Conservation (phyloP, 805 yeast genomes). For the Candida wancherniae region DNA sequence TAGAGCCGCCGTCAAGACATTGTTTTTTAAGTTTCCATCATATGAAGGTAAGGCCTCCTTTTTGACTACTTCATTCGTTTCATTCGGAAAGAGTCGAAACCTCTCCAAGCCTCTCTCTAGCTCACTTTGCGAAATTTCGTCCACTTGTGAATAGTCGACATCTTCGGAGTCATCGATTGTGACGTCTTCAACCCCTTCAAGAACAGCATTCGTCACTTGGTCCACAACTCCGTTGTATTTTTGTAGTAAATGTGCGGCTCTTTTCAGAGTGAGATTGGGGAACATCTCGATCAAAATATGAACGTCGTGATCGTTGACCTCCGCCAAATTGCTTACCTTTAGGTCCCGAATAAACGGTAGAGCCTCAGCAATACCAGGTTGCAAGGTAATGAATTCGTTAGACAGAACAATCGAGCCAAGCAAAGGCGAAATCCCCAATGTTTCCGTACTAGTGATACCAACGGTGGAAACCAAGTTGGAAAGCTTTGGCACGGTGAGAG, state of each 20-base stretch:
- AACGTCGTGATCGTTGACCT: conserved; percentile 32
- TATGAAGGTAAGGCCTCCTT: conserved; percentile 6
- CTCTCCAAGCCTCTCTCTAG: conserved; percentile 12
- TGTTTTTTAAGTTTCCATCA: conserved; percentile 44
- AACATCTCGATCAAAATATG: conserved; percentile 51
- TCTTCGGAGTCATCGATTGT: conserved; percentile 8
- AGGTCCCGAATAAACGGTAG: conserved; percentile 41
- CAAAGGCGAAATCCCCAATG: conserved; percentile 49
- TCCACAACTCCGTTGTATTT: conserved; percentile 52
- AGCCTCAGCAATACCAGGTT: conserved; percentile 50
- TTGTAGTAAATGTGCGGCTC: conserved; percentile 46
- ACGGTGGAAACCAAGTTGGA: conserved; percentile 38
- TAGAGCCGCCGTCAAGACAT: conserved; percentile 56
- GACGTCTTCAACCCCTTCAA: conserved; percentile 48
- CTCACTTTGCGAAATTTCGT: conserved; percentile 6
- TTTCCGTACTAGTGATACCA: conserved; percentile 37
- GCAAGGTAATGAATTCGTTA: conserved; percentile 38
- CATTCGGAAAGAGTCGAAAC: conserved; percentile 21
- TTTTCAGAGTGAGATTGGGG: conserved; percentile 51
- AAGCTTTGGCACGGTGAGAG: conserved; percentile 42
- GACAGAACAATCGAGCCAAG: conserved; percentile 51
- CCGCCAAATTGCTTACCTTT: conserved; percentile 9
- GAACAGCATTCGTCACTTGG: conserved; percentile 48
- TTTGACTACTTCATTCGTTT: conserved; percentile 14
- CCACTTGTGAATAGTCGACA: background rate